phyloP scores from a whole-genome alignment of 495 filamentous ascomycete genomes.

The Penicillium flavigenum region DNA sequence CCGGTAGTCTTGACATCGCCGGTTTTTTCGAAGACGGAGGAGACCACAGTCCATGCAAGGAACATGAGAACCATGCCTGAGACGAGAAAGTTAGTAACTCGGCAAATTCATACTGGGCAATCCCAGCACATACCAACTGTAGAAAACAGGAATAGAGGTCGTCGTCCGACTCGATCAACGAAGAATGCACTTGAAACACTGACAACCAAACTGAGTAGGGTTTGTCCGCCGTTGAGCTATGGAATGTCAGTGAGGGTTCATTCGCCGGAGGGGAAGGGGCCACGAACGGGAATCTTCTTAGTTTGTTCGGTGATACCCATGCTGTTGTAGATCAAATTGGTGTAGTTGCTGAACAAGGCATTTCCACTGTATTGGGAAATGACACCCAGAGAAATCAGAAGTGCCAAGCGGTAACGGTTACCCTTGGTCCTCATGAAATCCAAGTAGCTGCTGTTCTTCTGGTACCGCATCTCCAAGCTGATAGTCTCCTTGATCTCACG shows the following conservation, averaged over 20 bases:
- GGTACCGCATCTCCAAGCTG: slow-evolving; percentile 27
- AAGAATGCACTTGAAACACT: slow-evolving; percentile 53
- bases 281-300: slow-evolving; percentile 42
- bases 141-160: slow-evolving; percentile 55
- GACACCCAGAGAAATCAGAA: slow-evolving; percentile 57
- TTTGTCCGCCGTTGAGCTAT: slow-evolving; percentile 25
- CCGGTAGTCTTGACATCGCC: slow-evolving; percentile 43
- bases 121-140: slow-evolving; percentile 37
- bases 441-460: slow-evolving; percentile 34
- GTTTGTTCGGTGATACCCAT: slow-evolving; percentile 52
- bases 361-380: slow-evolving; percentile 65
- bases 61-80: slow-evolving; percentile 53
- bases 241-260: neutral
- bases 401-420: slow-evolving; percentile 59
- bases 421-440: slow-evolving; percentile 67
- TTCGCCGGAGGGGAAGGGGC: slow-evolving; percentile 7
- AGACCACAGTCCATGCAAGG: slow-evolving; percentile 54
- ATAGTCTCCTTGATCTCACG: slow-evolving; percentile 32
- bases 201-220: slow-evolving; percentile 42
- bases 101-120: too few species aligned
- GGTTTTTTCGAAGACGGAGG: slow-evolving; percentile 51
- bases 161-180: slow-evolving; percentile 56
- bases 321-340: slow-evolving; percentile 51
- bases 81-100: neutral
- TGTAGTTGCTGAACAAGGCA: slow-evolving; percentile 62